These are phyloP conservation scores for Solanum stenotomum DNA, from an alignment of 257 asterid genomes.

Conservation along the genomic window DNA sequence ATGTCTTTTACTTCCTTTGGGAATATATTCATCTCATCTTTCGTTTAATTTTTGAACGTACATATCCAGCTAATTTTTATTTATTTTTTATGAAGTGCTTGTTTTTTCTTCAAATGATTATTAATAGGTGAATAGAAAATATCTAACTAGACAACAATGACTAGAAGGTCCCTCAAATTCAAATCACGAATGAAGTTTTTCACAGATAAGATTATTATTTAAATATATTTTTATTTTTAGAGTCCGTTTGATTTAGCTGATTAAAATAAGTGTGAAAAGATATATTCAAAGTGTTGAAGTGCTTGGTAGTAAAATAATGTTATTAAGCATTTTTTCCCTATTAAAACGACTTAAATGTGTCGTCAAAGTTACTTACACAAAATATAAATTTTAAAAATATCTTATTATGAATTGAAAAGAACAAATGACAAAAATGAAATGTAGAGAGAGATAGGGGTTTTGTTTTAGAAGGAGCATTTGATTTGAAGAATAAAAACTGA, in stretches of 20 bases:
- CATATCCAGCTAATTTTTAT: neutral
- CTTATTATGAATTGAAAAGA: neutral
- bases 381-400: neutral
- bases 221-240: neutral
- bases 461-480: neutral
- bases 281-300: neutral
- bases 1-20: neutral
- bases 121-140: neutral
- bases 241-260: neutral
- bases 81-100: neutral
- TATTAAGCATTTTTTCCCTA: neutral
- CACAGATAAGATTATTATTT: fast-evolving
- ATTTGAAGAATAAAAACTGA: neutral
- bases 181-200: neutral
- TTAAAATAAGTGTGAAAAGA: neutral
- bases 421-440: neutral
- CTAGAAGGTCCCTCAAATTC: neutral
- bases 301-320: neutral
- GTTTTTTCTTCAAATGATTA: neutral
- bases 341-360: neutral
- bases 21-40: neutral
- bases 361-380: neutral
- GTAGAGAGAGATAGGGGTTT: neutral
- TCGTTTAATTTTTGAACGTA: neutral
- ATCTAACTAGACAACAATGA: neutral